Percentiles rank a stretch among this genome's conserved stretches.
Evolutionary conservation across 805 yeast species (phyloP).

Genomic region (Candida ulmi): DNA sequence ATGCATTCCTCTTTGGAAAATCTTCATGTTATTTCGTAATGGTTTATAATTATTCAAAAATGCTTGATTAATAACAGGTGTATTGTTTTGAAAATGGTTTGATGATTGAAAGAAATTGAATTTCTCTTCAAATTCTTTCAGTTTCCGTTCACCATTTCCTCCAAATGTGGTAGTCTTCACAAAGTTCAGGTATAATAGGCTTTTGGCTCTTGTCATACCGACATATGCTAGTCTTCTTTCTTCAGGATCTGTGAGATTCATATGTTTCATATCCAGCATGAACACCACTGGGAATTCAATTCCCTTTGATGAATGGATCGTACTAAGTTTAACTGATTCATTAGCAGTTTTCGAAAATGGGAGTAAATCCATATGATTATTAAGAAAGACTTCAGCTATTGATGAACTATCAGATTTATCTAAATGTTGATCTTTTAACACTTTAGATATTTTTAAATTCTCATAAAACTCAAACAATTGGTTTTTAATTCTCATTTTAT

Average conservation of each 20-base stretch:
- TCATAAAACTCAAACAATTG: constrained; percentile 32
- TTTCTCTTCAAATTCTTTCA: neutral
- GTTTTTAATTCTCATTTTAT: constrained; percentile 19
- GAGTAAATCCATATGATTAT: constrained; percentile 25
- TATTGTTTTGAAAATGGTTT: neutral
- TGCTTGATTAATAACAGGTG: neutral
- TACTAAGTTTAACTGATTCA: constrained; percentile 47
- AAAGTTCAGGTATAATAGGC: constrained; percentile 25
- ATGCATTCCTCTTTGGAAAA: neutral
- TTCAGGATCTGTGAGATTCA: constrained; percentile 11
- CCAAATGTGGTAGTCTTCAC: neutral
- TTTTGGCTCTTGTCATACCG: constrained; percentile 59
- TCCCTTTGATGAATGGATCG: constrained; percentile 73
- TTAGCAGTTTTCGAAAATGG: constrained; percentile 21
- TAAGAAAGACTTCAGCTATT: constrained; percentile 27
- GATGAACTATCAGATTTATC: constrained; percentile 18
- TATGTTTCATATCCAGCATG: constrained; percentile 21
- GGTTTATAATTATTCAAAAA: neutral
- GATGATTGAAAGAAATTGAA: neutral
- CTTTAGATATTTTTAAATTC: constrained; percentile 26
- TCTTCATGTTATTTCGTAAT: neutral
- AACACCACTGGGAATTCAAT: constrained; percentile 69
- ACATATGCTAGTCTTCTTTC: constrained; percentile 51
- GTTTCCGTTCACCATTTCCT: neutral
- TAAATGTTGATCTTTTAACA: constrained; percentile 2